These are phyloP conservation scores for Nemania serpens DNA, from an alignment of 2,329 filamentous ascomycete species.

Conservation along the genomic window DNA sequence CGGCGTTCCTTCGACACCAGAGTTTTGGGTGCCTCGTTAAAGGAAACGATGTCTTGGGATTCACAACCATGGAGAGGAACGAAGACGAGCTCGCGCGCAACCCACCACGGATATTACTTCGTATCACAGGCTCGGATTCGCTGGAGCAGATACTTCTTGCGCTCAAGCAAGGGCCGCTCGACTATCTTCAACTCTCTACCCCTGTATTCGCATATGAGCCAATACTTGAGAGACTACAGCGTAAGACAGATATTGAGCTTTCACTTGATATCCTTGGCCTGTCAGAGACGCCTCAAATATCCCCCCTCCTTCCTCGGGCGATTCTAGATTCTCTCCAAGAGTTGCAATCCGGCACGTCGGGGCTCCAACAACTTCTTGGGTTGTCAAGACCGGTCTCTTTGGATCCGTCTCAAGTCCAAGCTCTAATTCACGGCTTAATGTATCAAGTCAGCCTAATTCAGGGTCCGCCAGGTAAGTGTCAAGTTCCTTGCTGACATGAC, in stretches of 20 bases:
- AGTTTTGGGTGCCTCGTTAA: slow-evolving; percentile 65
- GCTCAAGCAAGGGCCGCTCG: slow-evolving; percentile 44
- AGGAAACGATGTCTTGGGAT: slow-evolving; percentile 58
- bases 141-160: slow-evolving; percentile 53
- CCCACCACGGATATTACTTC: slow-evolving; percentile 35
- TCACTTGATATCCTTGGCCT: slow-evolving; percentile 55
- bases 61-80: slow-evolving; percentile 48
- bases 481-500: background rate
- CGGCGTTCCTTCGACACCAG: slow-evolving; percentile 60
- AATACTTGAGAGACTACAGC: slow-evolving; percentile 63
- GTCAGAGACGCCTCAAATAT: slow-evolving; percentile 19
- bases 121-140: slow-evolving; percentile 47
- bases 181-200: slow-evolving; percentile 65
- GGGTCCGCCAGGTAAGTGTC: slow-evolving; percentile 66
- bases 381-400: slow-evolving; percentile 20
- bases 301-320: slow-evolving; percentile 16
- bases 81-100: slow-evolving; percentile 29
- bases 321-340: slow-evolving; percentile 17
- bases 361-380: slow-evolving; percentile 16
- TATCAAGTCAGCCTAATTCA: slow-evolving; percentile 66
- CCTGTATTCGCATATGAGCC: slow-evolving; percentile 73
- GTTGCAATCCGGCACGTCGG: background rate
- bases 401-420: slow-evolving; percentile 57
- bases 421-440: slow-evolving; percentile 58
- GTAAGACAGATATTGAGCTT: slow-evolving; percentile 60